Conservation (phyloP, 257 asterid genomes). For the Solanum rostratum region DNA sequence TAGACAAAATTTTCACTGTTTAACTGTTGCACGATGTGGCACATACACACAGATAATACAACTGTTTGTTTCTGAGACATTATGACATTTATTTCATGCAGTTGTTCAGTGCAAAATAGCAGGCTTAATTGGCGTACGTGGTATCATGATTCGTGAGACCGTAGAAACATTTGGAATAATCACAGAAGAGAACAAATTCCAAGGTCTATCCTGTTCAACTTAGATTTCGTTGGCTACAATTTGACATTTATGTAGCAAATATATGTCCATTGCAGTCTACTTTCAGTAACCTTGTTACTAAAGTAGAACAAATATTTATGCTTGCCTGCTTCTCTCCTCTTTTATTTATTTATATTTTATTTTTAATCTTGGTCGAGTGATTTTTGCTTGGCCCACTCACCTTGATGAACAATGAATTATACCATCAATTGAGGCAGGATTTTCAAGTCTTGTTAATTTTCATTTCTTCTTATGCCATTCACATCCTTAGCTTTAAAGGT, state of each 20-base stretch:
- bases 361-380: not conserved
- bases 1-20: not conserved
- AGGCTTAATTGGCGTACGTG: constrained; percentile 44
- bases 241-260: not conserved
- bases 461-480: not conserved
- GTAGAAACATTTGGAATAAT: constrained; percentile 83
- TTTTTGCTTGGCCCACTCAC: not conserved
- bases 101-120: constrained; percentile 58
- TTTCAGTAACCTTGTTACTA: not conserved
- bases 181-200: constrained; percentile 61
- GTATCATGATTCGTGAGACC: constrained; percentile 84
- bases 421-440: not conserved
- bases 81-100: constrained; percentile 13
- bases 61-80: not conserved
- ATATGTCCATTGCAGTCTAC: not conserved
- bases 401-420: not conserved
- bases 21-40: not conserved
- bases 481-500: not conserved
- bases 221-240: not conserved
- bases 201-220: constrained; percentile 28
- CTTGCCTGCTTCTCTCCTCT: not conserved
- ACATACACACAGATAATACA: not conserved
- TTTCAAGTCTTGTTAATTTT: not conserved
- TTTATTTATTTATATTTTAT: not conserved
- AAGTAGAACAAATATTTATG: not conserved